These are phyloP conservation scores for Xenosphaeropsis pyriputrescens DNA, from an alignment of 2,329 filamentous ascomycete species.

Conservation along the genomic window DNA sequence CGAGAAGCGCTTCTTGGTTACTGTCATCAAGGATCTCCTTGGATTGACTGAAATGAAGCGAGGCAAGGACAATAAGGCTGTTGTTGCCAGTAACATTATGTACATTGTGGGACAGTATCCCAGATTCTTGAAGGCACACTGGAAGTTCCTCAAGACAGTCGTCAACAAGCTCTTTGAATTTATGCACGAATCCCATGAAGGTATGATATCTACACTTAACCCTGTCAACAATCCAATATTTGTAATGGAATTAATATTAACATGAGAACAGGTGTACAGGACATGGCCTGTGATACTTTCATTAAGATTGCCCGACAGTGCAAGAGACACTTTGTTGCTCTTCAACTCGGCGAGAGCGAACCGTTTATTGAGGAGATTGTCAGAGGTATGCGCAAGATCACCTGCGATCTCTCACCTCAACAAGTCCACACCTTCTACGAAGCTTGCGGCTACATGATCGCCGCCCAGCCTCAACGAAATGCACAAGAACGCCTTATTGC, in stretches of 20 bases:
- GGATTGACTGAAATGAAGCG: conserved; percentile 98
- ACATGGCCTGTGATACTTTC: conserved; percentile 99
- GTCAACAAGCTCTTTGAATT: conserved; percentile 99
- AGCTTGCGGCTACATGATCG: conserved; percentile 98
- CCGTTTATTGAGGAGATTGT: conserved; percentile 99
- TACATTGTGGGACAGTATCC: conserved; percentile 99
- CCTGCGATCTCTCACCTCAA: conserved; percentile 84
- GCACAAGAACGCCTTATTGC: conserved; percentile 83
- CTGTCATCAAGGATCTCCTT: conserved; percentile 94
- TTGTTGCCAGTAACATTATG: conserved; percentile 99
- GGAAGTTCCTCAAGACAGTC: conserved; percentile 99
- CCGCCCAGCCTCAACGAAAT: conserved; percentile 87
- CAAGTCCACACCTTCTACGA: conserved; percentile 99
- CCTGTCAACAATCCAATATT: background rate
- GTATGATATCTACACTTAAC: conserved; percentile 26
- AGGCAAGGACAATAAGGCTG: conserved; percentile 98
- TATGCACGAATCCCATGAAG: conserved; percentile 99
- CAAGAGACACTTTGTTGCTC: conserved; percentile 88
- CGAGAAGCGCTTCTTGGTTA: conserved; percentile 95
- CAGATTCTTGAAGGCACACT: conserved; percentile 95
- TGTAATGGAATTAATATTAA: conserved; percentile 11
- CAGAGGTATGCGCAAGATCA: conserved; percentile 88
- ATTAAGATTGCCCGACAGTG: conserved; percentile 99
- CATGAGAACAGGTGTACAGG: conserved; percentile 60
- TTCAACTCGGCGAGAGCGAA: conserved; percentile 87